Evolutionary conservation across 495 filamentous ascomycete genomes (phyloP).

Genomic region (Aspergillus kassunensis): DNA sequence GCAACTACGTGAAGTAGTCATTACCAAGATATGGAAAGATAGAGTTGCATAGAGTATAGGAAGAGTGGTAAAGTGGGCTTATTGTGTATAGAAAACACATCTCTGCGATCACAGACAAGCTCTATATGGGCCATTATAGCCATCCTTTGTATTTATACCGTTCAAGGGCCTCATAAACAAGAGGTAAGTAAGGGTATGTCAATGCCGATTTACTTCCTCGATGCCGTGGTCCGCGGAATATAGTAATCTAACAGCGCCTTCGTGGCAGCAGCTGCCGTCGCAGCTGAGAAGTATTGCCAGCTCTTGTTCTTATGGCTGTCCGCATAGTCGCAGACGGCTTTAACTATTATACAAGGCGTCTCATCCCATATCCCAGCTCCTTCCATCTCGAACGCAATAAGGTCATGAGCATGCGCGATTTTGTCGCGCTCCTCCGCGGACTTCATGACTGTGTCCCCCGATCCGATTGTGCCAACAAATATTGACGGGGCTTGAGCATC

Average conservation of each 20-base stretch:
- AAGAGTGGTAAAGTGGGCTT: too few species aligned
- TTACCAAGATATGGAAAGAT: too few species aligned
- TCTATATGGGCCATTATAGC: too few species aligned
- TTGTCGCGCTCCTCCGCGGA: conserved; percentile 26
- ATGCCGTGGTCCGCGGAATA: too few species aligned
- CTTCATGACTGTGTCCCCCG: conserved; percentile 29
- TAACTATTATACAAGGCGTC: conserved; percentile 33
- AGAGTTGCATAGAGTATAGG: too few species aligned
- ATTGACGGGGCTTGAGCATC: conserved; percentile 3
- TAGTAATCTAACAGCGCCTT: conserved; percentile 21
- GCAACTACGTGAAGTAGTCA: too few species aligned
- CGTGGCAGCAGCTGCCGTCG: conserved; percentile 26
- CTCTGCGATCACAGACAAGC: too few species aligned
- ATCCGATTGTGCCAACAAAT: conserved; percentile 24
- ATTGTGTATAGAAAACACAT: too few species aligned
- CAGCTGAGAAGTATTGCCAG: conserved; percentile 42
- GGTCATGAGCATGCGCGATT: conserved; percentile 8
- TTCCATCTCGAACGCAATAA: conserved; percentile 46
- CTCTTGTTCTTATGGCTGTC: conserved; percentile 41
- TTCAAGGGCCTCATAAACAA: too few species aligned
- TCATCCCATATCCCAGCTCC: conserved; percentile 35
- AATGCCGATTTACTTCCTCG: too few species aligned
- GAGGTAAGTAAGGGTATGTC: too few species aligned
- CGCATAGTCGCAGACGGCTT: conserved; percentile 40
- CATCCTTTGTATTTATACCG: too few species aligned